Conservation (phyloP, 371 early-diverging fungal species). For the Mucor circinelloides region DNA sequence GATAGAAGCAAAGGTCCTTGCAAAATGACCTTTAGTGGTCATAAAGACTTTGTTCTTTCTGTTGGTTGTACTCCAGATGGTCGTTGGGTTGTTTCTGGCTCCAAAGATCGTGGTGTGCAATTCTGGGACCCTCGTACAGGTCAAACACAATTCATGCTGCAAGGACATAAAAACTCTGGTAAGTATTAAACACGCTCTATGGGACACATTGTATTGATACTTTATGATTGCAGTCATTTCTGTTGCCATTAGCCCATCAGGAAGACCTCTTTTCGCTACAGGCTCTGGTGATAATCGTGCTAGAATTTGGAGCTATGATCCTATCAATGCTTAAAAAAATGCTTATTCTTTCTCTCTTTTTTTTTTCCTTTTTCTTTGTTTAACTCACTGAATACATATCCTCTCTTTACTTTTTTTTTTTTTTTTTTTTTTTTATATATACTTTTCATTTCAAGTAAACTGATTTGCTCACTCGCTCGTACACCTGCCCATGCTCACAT, state of each 20-base stretch:
- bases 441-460: neutral
- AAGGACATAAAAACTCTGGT: constrained; percentile 96
- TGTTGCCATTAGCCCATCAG: constrained; percentile 85
- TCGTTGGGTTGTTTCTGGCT: constrained; percentile 93
- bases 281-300: constrained; percentile 96
- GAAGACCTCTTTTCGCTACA: constrained; percentile 89
- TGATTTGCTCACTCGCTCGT: neutral
- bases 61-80: constrained; percentile 93
- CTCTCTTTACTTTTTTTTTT: neutral
- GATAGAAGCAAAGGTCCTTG: constrained; percentile 44
- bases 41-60: constrained; percentile 91
- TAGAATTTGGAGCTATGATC: constrained; percentile 87
- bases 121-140: constrained; percentile 90
- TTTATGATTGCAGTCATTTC: constrained; percentile 75
- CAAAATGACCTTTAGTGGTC: constrained; percentile 62
- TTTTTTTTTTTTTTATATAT: neutral
- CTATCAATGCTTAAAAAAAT: constrained; percentile 17
- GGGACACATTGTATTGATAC: neutral
- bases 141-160: constrained; percentile 89
- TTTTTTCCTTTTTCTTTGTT: constrained; percentile 3
- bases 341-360: neutral
- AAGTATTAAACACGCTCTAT: neutral
- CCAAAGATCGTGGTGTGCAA: constrained; percentile 94
- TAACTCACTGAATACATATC: constrained; percentile 1
- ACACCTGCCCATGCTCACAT: neutral